These are phyloP conservation scores for Pythium monospermum DNA, from an alignment of 352 stramenopile species.

Conservation along the genomic window DNA sequence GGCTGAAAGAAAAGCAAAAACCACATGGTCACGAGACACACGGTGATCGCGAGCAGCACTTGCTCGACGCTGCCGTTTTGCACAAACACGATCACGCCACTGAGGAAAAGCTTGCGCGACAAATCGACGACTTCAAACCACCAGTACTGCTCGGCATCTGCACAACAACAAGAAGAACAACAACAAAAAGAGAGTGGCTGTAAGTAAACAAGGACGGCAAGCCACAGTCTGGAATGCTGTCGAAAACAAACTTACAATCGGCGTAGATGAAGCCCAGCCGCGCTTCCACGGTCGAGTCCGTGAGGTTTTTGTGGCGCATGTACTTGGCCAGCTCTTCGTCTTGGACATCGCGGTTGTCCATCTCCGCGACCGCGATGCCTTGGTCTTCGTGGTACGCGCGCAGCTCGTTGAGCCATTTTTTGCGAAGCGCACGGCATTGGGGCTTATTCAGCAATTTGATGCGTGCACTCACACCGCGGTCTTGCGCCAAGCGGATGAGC, in stretches of 20 bases:
- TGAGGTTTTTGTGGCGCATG: conserved; percentile 73
- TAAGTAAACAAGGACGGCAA: no score
- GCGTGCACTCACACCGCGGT: conserved; percentile 41
- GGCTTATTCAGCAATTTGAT: conserved; percentile 42
- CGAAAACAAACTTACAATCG: conserved; percentile 37
- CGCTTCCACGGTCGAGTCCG: conserved; percentile 57
- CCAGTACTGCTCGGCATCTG: conserved; percentile 64
- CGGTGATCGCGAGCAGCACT: conserved; percentile 53
- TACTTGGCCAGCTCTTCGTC: conserved; percentile 65
- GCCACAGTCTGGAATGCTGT: no score
- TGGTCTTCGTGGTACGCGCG: conserved; percentile 36
- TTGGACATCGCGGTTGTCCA: conserved; percentile 53
- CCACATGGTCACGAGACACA: conserved; percentile 74
- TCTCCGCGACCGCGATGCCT: conserved; percentile 43
- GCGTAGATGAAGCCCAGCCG: conserved; percentile 76
- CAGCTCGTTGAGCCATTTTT: conserved; percentile 67
- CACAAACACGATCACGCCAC: conserved; percentile 68
- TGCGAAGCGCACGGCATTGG: conserved; percentile 31
- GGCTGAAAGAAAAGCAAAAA: conserved; percentile 75
- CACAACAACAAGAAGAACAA: conserved; percentile 1
- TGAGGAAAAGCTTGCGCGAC: conserved; percentile 72
- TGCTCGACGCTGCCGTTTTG: conserved; percentile 65
- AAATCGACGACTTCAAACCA: conserved; percentile 83
- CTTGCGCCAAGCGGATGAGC: conserved; percentile 61
- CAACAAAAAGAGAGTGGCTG: no score